Conservation (phyloP, 1,284 basidiomycete genomes). For the Phylloboletellus chloephorus region DNA sequence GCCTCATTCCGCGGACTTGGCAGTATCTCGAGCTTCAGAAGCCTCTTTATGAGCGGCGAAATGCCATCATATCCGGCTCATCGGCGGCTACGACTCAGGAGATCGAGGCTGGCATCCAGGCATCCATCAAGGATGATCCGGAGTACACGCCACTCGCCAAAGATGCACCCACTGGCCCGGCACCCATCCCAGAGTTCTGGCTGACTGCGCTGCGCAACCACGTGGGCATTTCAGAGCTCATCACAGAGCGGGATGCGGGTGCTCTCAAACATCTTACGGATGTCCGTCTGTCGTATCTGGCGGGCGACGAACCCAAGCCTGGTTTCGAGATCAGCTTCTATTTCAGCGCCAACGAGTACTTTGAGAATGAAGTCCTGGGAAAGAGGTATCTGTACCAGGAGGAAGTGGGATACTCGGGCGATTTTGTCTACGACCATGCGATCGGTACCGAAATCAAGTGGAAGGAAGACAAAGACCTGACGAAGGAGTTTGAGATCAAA, state of each 20-base stretch:
- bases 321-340: constrained; percentile 90
- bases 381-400: constrained; percentile 97
- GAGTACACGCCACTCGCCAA: constrained; percentile 55
- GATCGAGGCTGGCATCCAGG: constrained; percentile 73
- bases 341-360: constrained; percentile 84
- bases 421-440: constrained; percentile 93
- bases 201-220: constrained; percentile 94
- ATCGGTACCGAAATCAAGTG: constrained; percentile 89
- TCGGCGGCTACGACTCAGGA: constrained; percentile 77
- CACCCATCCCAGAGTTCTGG: constrained; percentile 91
- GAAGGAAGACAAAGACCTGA: constrained; percentile 98
- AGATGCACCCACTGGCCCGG: constrained; percentile 36
- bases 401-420: constrained; percentile 89
- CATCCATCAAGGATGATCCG: constrained; percentile 64
- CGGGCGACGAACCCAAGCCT: constrained; percentile 55
- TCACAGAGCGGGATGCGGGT: constrained; percentile 88
- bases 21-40: constrained; percentile 83
- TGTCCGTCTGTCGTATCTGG: constrained; percentile 65
- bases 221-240: constrained; percentile 78
- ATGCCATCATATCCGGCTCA: constrained; percentile 78
- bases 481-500: constrained; percentile 97
- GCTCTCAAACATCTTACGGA: constrained; percentile 67
- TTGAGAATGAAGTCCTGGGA: constrained; percentile 77
- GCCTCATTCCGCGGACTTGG: constrained; percentile 5
- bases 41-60: constrained; percentile 86